Evolutionary conservation across 2,329 filamentous ascomycete genomes (phyloP), one percentile per base, ranked within the genome.

Genomic region (Kalmusia sp.): DNA sequence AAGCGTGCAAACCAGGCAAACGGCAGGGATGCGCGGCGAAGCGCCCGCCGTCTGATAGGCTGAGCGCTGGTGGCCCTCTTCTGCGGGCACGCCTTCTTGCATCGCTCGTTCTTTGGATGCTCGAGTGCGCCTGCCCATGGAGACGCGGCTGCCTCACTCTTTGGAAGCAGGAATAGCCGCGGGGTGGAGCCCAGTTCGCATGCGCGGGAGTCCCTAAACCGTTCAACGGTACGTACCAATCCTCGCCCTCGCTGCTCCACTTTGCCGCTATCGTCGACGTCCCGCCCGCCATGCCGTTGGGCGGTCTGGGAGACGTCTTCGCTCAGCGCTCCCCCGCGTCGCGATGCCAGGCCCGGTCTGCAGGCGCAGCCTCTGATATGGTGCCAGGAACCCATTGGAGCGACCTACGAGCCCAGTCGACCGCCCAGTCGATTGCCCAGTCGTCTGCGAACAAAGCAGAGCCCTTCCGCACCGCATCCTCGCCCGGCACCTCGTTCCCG

Each of bases 81-180:
- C n/a, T n/a, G 28, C 43, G 34, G 33, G 38, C 35, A 49, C 52
- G 41, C 52, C 46, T 51, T 34, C 54, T 52, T 58, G 57, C 33
- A 48, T 49, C 55, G 53, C 37, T 44, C 51, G 43, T 49, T 28
- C 25, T 52, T 58, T 61, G 62, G 61, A 65, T 54, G 30, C 22
- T 12, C 9, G 11, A 17, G 30, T 58, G 59, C 54, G 57, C 58
- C 60, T 64, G 68, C 67, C 63, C 56, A 72, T 73, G 71, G 71
- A 72, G 70, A 69, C 51, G 67, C 58, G 47, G 64, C 66, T 61
- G 64, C 60, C 63, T 58, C 51, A 63, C 58, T 52, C 55, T 63
- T 61, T 68, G 61, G 64, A 72, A 66, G 67, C 59, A 61, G 70
- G 62, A 65, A 59, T 59, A 58, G 70, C 63, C 61, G 69, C 57